Evolutionary conservation across 805 yeast genomes (phyloP).

Genomic region (Saccharomycopsis selenospora): DNA sequence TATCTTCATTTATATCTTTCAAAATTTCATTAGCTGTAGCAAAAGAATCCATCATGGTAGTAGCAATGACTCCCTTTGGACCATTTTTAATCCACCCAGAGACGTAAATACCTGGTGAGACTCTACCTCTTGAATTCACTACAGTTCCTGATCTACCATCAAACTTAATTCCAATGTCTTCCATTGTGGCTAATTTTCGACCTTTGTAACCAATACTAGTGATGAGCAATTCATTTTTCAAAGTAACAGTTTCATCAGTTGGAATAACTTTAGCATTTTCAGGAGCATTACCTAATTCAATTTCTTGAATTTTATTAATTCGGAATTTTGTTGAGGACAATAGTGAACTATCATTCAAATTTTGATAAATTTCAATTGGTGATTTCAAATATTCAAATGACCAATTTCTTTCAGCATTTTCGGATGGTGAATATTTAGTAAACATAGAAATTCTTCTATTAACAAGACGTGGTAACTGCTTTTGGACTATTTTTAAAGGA

Average conservation of each 20-base stretch:
- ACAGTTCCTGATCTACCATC: slow-evolving; percentile 38
- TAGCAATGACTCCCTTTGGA: slow-evolving; percentile 83
- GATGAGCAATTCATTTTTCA: slow-evolving; percentile 59
- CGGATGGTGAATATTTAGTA: slow-evolving; percentile 36
- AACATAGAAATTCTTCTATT: slow-evolving; percentile 62
- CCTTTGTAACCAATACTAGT: slow-evolving; percentile 82
- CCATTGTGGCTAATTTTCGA: slow-evolving; percentile 41
- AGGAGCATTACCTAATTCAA: slow-evolving; percentile 22
- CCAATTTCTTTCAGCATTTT: slow-evolving; percentile 41
- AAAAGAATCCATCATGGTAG: slow-evolving; percentile 81
- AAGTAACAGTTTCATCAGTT: slow-evolving; percentile 24
- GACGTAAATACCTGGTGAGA: slow-evolving; percentile 54
- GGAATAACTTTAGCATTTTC: slow-evolving; percentile 25
- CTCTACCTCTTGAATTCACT: slow-evolving; percentile 33
- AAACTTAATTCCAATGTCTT: slow-evolving; percentile 45
- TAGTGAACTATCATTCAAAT: slow-evolving; percentile 29
- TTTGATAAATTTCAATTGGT: slow-evolving; percentile 46
- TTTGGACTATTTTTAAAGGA: slow-evolving; percentile 26
- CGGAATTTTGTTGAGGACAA: slow-evolving; percentile 43
- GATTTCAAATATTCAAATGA: slow-evolving; percentile 58
- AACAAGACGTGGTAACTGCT: slow-evolving; percentile 42
- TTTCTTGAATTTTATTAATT: slow-evolving; percentile 36
- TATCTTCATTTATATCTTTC: slow-evolving; percentile 41
- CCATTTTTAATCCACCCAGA: slow-evolving; percentile 91
- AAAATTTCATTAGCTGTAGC: slow-evolving; percentile 61